Conservation (phyloP, 352 stramenopile genomes). For the Phytophthora hybrid region DNA sequence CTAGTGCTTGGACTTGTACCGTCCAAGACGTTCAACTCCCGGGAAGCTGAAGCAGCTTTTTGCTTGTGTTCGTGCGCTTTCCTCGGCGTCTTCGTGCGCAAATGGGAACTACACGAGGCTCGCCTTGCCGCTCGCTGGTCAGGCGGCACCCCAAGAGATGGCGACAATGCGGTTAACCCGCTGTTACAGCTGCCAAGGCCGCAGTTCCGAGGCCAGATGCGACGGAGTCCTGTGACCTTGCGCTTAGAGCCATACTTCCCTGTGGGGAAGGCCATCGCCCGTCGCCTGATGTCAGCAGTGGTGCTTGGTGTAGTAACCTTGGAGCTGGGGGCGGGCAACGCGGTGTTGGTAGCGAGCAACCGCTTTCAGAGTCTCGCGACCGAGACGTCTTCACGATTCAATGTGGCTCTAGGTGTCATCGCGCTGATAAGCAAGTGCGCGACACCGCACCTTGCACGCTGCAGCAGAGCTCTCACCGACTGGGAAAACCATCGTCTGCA, state of each 20-base stretch:
- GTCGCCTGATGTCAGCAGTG: slow-evolving; percentile 37
- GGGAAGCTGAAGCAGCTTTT: slow-evolving; percentile 43
- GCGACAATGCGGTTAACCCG: slow-evolving; percentile 18
- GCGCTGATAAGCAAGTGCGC: slow-evolving; percentile 42
- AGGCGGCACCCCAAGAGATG: slow-evolving; percentile 40
- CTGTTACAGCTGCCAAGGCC: slow-evolving; percentile 45
- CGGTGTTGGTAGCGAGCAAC: slow-evolving; percentile 47
- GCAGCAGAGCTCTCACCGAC: slow-evolving; percentile 55
- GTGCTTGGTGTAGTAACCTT: slow-evolving; percentile 38
- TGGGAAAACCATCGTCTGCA: slow-evolving; percentile 85
- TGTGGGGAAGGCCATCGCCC: slow-evolving; percentile 34
- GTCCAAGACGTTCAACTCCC: slow-evolving; percentile 7
- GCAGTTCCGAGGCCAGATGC: slow-evolving; percentile 66
- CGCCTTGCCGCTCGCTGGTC: slow-evolving; percentile 60
- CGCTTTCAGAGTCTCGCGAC: slow-evolving; percentile 35
- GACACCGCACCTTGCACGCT: slow-evolving; percentile 45
- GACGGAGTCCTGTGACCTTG: slow-evolving; percentile 62
- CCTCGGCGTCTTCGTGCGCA: slow-evolving; percentile 60
- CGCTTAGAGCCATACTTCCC: slow-evolving; percentile 62
- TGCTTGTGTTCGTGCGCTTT: slow-evolving; percentile 60
- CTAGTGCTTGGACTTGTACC: slow-evolving; percentile 47
- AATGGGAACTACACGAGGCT: slow-evolving; percentile 64
- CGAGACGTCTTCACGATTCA: slow-evolving; percentile 24
- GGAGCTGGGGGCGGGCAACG: slow-evolving; percentile 40
- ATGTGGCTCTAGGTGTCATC: slow-evolving; percentile 45